These are phyloP conservation scores for Moringa oleifera DNA, from an alignment of 345 rosid genomes.

Conservation along the genomic window DNA sequence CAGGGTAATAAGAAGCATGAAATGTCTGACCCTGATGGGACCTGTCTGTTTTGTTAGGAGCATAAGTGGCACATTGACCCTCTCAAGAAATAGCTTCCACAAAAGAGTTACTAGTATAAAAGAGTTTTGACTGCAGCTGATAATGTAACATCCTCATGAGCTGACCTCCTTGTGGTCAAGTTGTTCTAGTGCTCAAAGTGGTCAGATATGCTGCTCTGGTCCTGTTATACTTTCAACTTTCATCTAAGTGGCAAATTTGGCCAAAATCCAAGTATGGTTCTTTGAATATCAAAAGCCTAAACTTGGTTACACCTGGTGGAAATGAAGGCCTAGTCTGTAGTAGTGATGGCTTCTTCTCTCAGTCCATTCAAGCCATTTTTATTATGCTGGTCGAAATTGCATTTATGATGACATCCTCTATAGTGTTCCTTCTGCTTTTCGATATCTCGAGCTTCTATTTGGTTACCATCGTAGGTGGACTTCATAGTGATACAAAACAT, in stretches of 20 bases:
- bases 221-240: slow-evolving; percentile 10
- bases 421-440: slow-evolving; percentile 4
- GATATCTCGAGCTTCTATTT: background rate
- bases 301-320: slow-evolving; percentile 23
- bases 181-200: slow-evolving; percentile 25
- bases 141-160: too few species aligned
- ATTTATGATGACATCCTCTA: slow-evolving; percentile 5
- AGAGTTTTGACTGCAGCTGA: too few species aligned
- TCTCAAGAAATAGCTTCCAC: too few species aligned
- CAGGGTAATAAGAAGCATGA: too few species aligned
- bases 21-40: too few species aligned
- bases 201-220: slow-evolving; percentile 15
- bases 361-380: background rate
- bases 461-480: slow-evolving; percentile 5
- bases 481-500: background rate
- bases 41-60: too few species aligned
- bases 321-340: slow-evolving; percentile 11
- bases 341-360: slow-evolving; percentile 1
- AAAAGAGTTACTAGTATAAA: too few species aligned
- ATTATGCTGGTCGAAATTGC: too few species aligned
- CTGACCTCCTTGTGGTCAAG: background rate
- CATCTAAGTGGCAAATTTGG: slow-evolving; percentile 16
- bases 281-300: slow-evolving; percentile 12
- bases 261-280: slow-evolving; percentile 11
- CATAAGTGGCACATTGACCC: too few species aligned